Evolutionary conservation across 2,329 filamentous ascomycete genomes (phyloP).

Genomic region (Neocucurbitaria cava): DNA sequence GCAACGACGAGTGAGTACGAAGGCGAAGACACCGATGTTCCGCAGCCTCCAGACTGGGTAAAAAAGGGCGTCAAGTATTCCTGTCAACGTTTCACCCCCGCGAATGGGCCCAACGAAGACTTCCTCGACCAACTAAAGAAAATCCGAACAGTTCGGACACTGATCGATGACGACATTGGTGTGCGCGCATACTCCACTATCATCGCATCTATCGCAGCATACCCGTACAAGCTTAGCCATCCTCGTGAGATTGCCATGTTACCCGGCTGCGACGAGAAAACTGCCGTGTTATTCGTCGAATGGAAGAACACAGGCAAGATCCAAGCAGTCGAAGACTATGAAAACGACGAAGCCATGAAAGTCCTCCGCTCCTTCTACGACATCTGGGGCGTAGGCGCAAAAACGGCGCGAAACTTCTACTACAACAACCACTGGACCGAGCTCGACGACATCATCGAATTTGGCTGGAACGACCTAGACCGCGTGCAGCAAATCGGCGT

Average conservation of each 20-base stretch:
- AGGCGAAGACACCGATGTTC: constrained; percentile 59
- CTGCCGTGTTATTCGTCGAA: constrained; percentile 78
- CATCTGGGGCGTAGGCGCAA: constrained; percentile 91
- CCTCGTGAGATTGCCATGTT: constrained; percentile 58
- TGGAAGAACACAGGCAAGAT: constrained; percentile 71
- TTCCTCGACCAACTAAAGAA: constrained; percentile 79
- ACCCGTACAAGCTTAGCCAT: constrained; percentile 66
- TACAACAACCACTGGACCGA: constrained; percentile 77
- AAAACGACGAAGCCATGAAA: constrained; percentile 68
- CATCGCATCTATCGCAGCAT: constrained; percentile 83
- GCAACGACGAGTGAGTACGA: constrained; percentile 83
- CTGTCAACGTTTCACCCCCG: constrained; percentile 78
- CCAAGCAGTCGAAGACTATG: constrained; percentile 68
- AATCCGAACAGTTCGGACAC: constrained; percentile 73
- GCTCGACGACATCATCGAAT: constrained; percentile 83
- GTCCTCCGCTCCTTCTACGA: constrained; percentile 75
- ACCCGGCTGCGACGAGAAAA: constrained; percentile 82
- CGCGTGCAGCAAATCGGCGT: constrained; percentile 91
- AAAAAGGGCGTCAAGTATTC: constrained; percentile 71
- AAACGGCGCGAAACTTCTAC: constrained; percentile 83
- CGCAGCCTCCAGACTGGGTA: constrained; percentile 74
- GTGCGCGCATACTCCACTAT: constrained; percentile 86
- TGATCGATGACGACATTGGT: constrained; percentile 79
- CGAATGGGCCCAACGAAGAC: constrained; percentile 71
- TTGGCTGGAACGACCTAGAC: constrained; percentile 76